Base-by-base conservation (phyloP, 2,329 filamentous ascomycete species). In the Aspergillus pseudoterreus region DNA sequence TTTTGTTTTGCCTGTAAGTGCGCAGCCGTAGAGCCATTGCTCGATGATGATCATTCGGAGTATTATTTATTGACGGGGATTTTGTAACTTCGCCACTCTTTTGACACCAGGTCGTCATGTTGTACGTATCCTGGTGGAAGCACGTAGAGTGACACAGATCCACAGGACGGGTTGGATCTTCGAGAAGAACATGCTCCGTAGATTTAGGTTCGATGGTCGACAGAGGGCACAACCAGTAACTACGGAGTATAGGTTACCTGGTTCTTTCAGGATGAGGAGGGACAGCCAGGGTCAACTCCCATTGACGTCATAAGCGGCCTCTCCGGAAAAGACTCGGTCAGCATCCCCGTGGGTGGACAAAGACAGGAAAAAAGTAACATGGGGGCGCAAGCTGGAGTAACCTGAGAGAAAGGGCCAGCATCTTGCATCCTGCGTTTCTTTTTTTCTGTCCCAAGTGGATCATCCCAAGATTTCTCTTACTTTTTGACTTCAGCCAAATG, bases 261-360 rank as follows among this genome's bases (percentile, higher is more conserved):
- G 22, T 30, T 30, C 10, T 30, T 30, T 11, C 8, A 30, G 11
- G 10, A 30, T 10, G 27, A 30, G 3, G 27, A 30, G 2, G 27
- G 27, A 30, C 27, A 30, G 11, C 8, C 27, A 30, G 8, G 27
- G 10, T 30, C 35, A 12, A 19, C 24, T 6, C 14, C n/a, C 12
- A 35, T 50, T 65, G 59, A 63, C 61, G 60, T 63, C 62, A 64
- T 52, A 14, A n/a, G 27, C 51, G 45, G 52, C 43, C 35, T 48
- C 43, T 39, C 54, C 54, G 49, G 51, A 44, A 44, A 38, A 11
- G 14, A n/a, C 39, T 19, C 17, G 17, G 36, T 19, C 42, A 43
- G 21, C 30, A 33, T 47, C 43, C 43, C 45, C 42, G 50, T 43
- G 50, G 46, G 43, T 22, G 46, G 41, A n/a, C 8, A 38, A 38